phyloP scores from a whole-genome alignment of 352 stramenopile species.

The Saprolegnia parasitica region DNA sequence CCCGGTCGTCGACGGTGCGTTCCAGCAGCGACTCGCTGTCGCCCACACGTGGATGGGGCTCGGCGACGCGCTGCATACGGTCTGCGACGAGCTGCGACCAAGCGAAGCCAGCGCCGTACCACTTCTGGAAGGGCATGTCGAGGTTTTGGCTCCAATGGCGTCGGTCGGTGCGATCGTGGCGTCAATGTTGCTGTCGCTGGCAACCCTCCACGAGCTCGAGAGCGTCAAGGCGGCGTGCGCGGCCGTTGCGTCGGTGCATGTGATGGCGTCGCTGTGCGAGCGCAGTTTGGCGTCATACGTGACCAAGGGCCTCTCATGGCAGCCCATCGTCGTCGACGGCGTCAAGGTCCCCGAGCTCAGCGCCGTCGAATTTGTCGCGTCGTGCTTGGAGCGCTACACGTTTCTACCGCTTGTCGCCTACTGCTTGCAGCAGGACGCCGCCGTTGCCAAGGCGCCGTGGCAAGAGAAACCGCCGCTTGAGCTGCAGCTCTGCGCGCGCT shows the following conservation, averaged over 20 bases:
- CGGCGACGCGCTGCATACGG: not conserved
- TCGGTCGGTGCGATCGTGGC: constrained; percentile 32
- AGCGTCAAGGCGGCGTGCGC: constrained; percentile 75
- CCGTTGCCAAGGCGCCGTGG: constrained; percentile 36
- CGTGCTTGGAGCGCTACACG: constrained; percentile 66
- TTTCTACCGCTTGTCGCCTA: constrained; percentile 73
- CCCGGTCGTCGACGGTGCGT: constrained; percentile 66
- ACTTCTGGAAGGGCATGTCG: constrained; percentile 11
- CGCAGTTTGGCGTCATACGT: constrained; percentile 82
- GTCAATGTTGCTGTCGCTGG: constrained; percentile 22
- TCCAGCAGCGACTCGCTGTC: constrained; percentile 37
- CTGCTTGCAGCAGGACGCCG: constrained; percentile 58
- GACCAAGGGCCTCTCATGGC: constrained; percentile 34
- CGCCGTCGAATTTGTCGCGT: constrained; percentile 67
- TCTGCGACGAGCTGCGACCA: not conserved
- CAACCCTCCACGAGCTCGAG: constrained; percentile 43
- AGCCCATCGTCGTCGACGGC: constrained; percentile 45
- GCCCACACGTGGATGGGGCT: constrained; percentile 20
- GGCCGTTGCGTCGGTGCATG: constrained; percentile 72
- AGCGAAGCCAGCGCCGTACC: not conserved
- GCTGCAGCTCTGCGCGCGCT: constrained; percentile 34
- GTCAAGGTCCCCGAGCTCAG: constrained; percentile 77
- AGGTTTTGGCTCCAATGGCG: not conserved
- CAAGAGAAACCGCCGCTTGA: not conserved
- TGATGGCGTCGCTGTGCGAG: constrained; percentile 77